Base-by-base conservation (phyloP, 2,329 filamentous ascomycete species). In the Dothideomycetidae sp. region DNA sequence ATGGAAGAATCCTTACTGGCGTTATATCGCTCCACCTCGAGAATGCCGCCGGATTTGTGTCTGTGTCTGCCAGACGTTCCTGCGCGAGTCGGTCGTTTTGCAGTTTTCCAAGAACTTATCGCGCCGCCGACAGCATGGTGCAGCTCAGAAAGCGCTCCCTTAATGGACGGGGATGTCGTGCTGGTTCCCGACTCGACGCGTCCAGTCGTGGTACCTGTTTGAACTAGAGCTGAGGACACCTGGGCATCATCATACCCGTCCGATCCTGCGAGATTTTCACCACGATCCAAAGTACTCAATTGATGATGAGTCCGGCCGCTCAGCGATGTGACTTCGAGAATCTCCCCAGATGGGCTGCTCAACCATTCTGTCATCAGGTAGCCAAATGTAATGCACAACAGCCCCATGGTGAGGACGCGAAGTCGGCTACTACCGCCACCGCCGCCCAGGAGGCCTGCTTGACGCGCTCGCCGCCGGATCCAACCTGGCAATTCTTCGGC, bases 71-170 rank as follows among this genome's bases (percentile, higher is more conserved):
- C 40, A 16, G 37, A 38, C n/a, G 7, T n/a, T 7, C 21, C 21
- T 7, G 7, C 21, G 7, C n/a, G 7, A 15, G 32, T 15, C 5
- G 35, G 11, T 23, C 13, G n/a, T 9, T 12, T 26, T 29, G 41
- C 11, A 48, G 45, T 21, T 47, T 55, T 32, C 51, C 50, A 53
- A 3, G 48, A 48, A 19, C 51, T 45, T 9, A 57, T 17, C 36
- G 52, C 55, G 31, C 50, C 49, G 18, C 46, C 51, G 7, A 56
- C 49, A 7, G 53, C 53, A 28, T 51, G 41, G 37, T 54, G 52
- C 9, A 56, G 42, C 18, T 55, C 53, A 5, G 49, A 41, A 32
- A 56, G 38, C 1, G 54, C 54, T 12, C 51, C 51, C n/a, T 46
- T 48, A n/a, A 55, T 48, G 1, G 49, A 49, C 1, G 51, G 52